Evolutionary conservation across 2,329 filamentous ascomycete genomes (phyloP).

Genomic region (Aspergillus sojae): DNA sequence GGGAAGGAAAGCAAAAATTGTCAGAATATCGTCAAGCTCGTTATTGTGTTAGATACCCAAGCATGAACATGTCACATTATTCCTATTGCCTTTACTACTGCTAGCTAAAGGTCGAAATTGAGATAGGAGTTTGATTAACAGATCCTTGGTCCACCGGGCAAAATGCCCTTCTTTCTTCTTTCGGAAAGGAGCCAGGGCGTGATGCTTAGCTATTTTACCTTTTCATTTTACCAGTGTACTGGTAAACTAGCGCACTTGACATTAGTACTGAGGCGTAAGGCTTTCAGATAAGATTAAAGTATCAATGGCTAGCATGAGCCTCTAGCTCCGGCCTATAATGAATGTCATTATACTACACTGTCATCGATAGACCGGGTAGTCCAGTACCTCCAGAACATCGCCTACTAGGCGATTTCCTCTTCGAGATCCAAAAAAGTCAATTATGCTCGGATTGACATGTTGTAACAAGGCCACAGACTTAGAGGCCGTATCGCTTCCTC

Average conservation of each 20-base stretch:
- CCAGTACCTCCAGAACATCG: not conserved
- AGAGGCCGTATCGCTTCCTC: not conserved
- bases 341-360: not conserved
- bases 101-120: not conserved
- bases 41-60: slow-evolving; percentile 6
- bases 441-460: not conserved
- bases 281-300: not conserved
- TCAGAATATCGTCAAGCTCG: not conserved
- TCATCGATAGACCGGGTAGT: not conserved
- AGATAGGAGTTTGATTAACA: not conserved
- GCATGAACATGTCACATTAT: slow-evolving; percentile 6
- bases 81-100: not conserved
- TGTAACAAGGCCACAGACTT: not conserved
- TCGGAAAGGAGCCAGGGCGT: not conserved
- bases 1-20: slow-evolving; percentile 4
- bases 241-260: not conserved
- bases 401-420: not conserved
- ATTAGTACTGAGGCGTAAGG: not conserved
- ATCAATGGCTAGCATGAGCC: not conserved
- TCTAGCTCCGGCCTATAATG: not conserved
- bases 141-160: too few species aligned
- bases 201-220: not conserved
- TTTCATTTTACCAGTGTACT: not conserved
- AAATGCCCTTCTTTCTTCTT: not conserved
- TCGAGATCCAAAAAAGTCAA: not conserved